Base-by-base conservation (phyloP, 352 stramenopile species). In the Discostella stelligera region DNA sequence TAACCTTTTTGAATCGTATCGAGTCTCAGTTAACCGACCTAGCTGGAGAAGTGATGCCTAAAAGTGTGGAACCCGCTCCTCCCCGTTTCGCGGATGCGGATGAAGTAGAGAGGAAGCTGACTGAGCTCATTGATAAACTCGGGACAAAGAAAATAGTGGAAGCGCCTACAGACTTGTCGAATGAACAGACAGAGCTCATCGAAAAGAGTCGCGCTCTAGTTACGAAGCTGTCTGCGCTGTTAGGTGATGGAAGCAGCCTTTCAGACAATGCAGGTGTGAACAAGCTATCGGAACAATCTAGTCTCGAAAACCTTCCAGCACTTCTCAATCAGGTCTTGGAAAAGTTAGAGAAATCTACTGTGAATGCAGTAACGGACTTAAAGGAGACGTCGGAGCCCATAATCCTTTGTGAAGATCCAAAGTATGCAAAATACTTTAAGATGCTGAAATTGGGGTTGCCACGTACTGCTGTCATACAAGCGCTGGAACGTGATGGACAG, bases 401-500 rank as follows among this genome's bases (percentile, higher is more conserved):
- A 90, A 94, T 83, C 41, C 65, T 84, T 30, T 41, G 68, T 48
- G 73, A 89, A 10, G 81, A 91, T 82, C 79, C 82, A 21, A 73
- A 80, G 23, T 93, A 92, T 74, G 41, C 55, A 9, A 86, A 87
- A 37, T 98, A 97, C 71, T 98, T 98, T 80, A 94, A 89, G 66
- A 98, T 98, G 95, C 66, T 97, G 14, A 90, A 95, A 37, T 84
- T 97, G 59, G 95, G 95, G 14, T 91, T 94, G 16, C 94, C 92
- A 14, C 88, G 89, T 69, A 84, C 93, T 68, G 91, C 94, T 30
- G 90, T 97, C 6, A 91, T 91, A 32, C 91, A 97, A 58, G 97
- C 97, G 58, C 82, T 98, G 72, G 71, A 88, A 11, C 94, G 94
- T 85, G 94, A 97, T 73, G 95, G 94, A 53, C 83, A 83, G 46